These are phyloP conservation scores for Thraustochytrium striatum DNA, from an alignment of 352 stramenopile genomes.

Conservation along the genomic window DNA sequence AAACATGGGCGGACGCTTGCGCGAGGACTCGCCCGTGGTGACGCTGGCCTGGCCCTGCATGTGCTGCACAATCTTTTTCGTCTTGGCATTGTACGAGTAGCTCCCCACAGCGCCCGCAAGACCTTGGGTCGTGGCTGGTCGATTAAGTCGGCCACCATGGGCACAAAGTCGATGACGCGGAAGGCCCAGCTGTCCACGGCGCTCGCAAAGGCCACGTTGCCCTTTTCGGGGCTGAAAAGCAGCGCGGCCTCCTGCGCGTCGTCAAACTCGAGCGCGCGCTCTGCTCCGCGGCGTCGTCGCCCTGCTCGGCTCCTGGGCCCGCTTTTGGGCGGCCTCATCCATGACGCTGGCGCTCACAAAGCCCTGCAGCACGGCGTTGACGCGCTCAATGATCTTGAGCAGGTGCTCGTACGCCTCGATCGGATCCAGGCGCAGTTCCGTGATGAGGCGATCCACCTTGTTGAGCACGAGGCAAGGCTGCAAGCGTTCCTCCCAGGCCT, in stretches of 20 bases:
- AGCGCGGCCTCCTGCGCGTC: constrained; percentile 59
- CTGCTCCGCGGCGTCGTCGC: constrained; percentile 13
- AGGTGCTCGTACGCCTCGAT: constrained; percentile 86
- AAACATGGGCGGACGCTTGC: constrained; percentile 78
- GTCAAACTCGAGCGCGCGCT: constrained; percentile 42
- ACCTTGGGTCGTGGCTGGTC: constrained; percentile 43
- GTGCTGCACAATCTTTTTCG: constrained; percentile 70
- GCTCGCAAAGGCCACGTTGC: constrained; percentile 87
- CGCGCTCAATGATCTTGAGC: constrained; percentile 81
- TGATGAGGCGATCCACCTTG: constrained; percentile 92
- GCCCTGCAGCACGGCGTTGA: constrained; percentile 57
- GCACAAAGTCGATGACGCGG: constrained; percentile 67
- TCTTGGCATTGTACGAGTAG: constrained; percentile 80
- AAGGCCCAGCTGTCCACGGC: constrained; percentile 87
- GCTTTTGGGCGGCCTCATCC: not conserved
- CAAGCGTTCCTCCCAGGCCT: constrained; percentile 87
- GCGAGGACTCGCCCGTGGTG: constrained; percentile 67
- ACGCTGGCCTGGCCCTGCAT: constrained; percentile 41
- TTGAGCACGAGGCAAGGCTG: constrained; percentile 91
- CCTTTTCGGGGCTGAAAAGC: constrained; percentile 73
- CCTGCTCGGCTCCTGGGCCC: not conserved
- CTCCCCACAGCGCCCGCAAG: constrained; percentile 82
- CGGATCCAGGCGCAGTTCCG: constrained; percentile 81
- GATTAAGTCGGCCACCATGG: constrained; percentile 53
- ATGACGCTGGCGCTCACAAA: constrained; percentile 51